A percentile compares a stretch with the other conserved stretches of the same genome.
Conservation (phyloP, 73 alveolate genomes). For the Tetrahymena borealis region DNA sequence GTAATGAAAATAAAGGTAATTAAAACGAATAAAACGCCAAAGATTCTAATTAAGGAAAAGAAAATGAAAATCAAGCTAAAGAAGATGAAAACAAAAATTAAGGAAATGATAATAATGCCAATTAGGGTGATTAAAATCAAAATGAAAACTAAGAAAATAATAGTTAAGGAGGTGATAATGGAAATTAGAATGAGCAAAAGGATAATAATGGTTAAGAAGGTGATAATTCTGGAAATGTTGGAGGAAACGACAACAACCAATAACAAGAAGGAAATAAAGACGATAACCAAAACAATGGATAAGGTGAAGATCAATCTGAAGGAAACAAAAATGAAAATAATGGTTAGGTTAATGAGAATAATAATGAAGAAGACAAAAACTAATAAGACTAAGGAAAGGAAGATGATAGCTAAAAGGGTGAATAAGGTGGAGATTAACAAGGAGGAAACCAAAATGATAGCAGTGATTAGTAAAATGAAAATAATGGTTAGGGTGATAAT, state of each 20-base stretch:
- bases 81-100: not conserved
- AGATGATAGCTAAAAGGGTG: too few relatives aligned
- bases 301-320: too few relatives aligned
- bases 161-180: not conserved
- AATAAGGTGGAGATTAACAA: too few relatives aligned
- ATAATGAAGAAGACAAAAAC: too few relatives aligned
- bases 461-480: too few relatives aligned
- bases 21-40: not conserved
- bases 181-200: not conserved
- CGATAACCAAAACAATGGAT: not conserved
- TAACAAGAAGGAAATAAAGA: not conserved
- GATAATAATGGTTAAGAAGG: not conserved
- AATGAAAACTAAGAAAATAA: not conserved
- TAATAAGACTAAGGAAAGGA: too few relatives aligned
- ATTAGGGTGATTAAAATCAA: not conserved
- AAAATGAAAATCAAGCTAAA: not conserved
- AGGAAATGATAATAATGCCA: not conserved
- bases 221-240: not conserved
- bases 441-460: too few relatives aligned
- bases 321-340: too few relatives aligned
- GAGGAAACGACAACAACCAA: not conserved
- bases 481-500: too few relatives aligned
- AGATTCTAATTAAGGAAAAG: not conserved
- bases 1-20: not conserved
- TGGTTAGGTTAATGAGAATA: too few relatives aligned